Evolutionary conservation across 192 early-diverging fungal genomes (phyloP).

Genomic region (Podochytrium sp.): DNA sequence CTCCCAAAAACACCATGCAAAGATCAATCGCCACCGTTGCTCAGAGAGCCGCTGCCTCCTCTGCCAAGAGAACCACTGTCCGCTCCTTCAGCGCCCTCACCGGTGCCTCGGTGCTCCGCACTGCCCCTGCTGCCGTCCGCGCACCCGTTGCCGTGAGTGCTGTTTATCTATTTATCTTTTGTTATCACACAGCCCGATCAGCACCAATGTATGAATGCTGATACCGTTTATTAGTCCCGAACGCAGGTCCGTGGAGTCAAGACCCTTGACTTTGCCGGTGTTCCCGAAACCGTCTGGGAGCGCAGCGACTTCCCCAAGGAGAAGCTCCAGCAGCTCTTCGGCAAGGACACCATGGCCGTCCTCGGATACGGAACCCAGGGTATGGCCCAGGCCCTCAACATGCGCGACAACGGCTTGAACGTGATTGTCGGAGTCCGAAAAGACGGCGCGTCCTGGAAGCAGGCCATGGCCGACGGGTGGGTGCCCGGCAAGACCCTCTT

Average conservation of each 20-base stretch:
- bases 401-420: constrained; percentile 95
- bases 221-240: too few relatives aligned
- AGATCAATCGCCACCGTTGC: constrained; percentile 20
- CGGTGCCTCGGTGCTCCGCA: constrained; percentile 28
- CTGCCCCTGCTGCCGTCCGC: constrained; percentile 6
- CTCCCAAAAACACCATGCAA: background rate
- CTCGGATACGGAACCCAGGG: constrained; percentile 97
- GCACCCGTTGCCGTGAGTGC: background rate
- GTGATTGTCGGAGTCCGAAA: constrained; percentile 93
- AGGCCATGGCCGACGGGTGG: constrained; percentile 94
- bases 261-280: constrained; percentile 93
- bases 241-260: constrained; percentile 72
- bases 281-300: constrained; percentile 91
- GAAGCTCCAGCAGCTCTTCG: constrained; percentile 89
- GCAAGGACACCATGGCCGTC: constrained; percentile 89
- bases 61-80: constrained; percentile 20
- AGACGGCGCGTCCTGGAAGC: constrained; percentile 85
- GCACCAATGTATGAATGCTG: too few relatives aligned
- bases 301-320: constrained; percentile 90
- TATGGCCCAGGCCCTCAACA: constrained; percentile 90
- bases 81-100: constrained; percentile 20
- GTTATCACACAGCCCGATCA: too few relatives aligned
- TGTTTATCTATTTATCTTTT: background rate
- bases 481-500: constrained; percentile 95
- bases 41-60: constrained; percentile 18